Base-by-base conservation (phyloP, 2,329 filamentous ascomycete species). In the Onygenales sp. region DNA sequence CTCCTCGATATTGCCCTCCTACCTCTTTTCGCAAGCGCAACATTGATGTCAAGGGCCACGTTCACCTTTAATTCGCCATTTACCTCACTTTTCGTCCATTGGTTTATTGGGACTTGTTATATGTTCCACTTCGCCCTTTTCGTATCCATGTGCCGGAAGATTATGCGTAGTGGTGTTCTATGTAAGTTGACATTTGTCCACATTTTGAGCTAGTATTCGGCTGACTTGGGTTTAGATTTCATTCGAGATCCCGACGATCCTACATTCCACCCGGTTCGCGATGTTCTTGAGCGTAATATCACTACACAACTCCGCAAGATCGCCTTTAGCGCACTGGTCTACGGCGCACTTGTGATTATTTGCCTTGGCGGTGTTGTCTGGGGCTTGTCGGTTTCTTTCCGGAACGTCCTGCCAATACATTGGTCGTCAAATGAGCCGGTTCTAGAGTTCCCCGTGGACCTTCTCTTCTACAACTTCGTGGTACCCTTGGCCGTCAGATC, bases 121-220 rank as follows among this genome's bases (percentile, higher is more conserved):
- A 98, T 98, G 94, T 98, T 98, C 73, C 93, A 98, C 67, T 98
- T 98, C 67, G 93, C 93, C 4, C 80, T 98, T 2, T 98, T 98
- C 66, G 93, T 98, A 14, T 94, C 91, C 53, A 97, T 98, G 91
- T 98, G 93, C 70, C 85, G 93, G 57, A 96, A 95, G 74, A 95
- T 97, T 55, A 88, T 98, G 85, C 85, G 93, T 58, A 89, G 84
- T 60, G 93, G 93, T 50, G 93, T 98, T 42, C 77, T 98, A 55
- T 97, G 85, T 88, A 76, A 80, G 85, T 78, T 44, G 33, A 27
- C 42, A 33, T 6, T 21, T 49, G 42, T 33, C 39, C 43, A 42
- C 13, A 42, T 33, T 21, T 48, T 49, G 6, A 17, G 17, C 2
- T 6, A 33, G 39, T n/a, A n/a, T 13, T n/a, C 13, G 4, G 37